Evolutionary conservation across 805 yeast species (phyloP), one percentile per base, ranked within the genome.

Genomic region (Suhomyces prunicola): DNA sequence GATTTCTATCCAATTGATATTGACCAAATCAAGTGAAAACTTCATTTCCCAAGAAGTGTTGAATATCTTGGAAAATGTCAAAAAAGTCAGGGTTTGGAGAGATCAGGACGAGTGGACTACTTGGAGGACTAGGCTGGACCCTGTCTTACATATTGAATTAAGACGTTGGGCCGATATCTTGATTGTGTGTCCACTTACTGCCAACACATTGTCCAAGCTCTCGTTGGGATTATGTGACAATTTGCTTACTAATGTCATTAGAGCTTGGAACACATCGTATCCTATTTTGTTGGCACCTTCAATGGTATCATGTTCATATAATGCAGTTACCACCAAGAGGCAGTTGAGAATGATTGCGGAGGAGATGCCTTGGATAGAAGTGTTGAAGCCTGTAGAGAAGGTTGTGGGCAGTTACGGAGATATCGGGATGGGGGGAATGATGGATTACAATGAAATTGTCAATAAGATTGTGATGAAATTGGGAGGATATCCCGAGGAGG

Each of bases 391-490:
- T 0, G 90, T 91, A 23, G 99, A 93, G 69, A 93, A 93, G 69
- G 96, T 93, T 5, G 84, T 88, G 64, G 90, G 96, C 52, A 82
- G 90, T 42, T 90, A 92, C 73, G 98, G 99, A 56, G 98, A 93
- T 62, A 91, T 94, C 52, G 98, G 98, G n/a, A 88, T 94, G 90
- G 98, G 99, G 47, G 98, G 99, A 51, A 94, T 94, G 98, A 87
- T 92, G 86, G 98, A 94, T 62, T 90, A 96, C 84, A 88, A 90
- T 67, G 97, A 92, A 67, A 87, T 94, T 61, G 97, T 91, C 17
- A 96, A 91, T 65, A 84, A 85, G 61, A 79, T 90, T 47, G 96
- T 88, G 19, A 77, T 85, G 70, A 87, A 86, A 65, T 73, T 91
- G 54, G 84, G 78, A 50, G 71, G 83, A 47, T 76, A 74, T 56